phyloP scores from a whole-genome alignment of 441 rosid species.

The Omphalea diandra region DNA sequence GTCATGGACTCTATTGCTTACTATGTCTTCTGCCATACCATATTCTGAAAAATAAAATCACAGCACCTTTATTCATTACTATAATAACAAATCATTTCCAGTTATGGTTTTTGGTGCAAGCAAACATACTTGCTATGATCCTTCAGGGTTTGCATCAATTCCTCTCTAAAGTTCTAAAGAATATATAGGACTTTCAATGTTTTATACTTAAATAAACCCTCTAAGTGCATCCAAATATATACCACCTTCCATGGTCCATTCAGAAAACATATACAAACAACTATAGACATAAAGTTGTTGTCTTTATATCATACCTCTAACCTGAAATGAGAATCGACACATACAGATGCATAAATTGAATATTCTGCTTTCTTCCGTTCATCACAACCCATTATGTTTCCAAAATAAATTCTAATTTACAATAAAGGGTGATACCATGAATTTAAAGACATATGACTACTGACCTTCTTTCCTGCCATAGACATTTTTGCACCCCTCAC shows the following conservation, averaged over 20 bases:
- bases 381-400: background rate
- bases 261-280: background rate
- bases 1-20: constrained; percentile 23
- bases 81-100: background rate
- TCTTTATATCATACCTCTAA: background rate
- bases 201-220: background rate
- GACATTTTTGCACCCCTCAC: constrained; percentile 63
- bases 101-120: background rate
- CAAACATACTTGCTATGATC: constrained; percentile 3
- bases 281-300: background rate
- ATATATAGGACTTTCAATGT: background rate
- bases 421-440: background rate
- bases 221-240: background rate
- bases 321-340: constrained; percentile 11
- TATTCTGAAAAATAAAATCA: constrained; percentile 33
- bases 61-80: constrained; percentile 6
- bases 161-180: constrained; percentile 4
- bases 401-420: background rate
- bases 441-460: constrained; percentile 10
- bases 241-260: background rate
- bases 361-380: background rate
- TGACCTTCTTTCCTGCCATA: constrained; percentile 58
- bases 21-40: constrained; percentile 29
- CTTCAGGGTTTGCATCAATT: background rate
- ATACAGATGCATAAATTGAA: background rate